Evolutionary conservation across 495 filamentous ascomycete genomes (phyloP).

Genomic region (Penicillium paxilli): DNA sequence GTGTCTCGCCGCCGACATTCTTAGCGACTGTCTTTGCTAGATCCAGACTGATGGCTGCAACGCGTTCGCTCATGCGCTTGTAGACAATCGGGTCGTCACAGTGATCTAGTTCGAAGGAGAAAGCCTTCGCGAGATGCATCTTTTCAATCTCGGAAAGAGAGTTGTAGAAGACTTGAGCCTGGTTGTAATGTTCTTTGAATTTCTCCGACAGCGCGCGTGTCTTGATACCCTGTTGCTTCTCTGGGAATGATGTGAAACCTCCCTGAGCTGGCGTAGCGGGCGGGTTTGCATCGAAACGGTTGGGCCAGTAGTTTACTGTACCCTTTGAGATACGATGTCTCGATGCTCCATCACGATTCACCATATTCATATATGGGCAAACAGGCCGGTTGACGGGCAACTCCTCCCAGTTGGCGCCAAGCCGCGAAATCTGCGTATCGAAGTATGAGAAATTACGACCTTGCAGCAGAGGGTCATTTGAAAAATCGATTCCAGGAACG

Average conservation of each 20-base stretch:
- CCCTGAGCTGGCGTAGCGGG: constrained; percentile 60
- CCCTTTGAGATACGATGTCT: constrained; percentile 61
- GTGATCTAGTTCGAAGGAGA: constrained; percentile 85
- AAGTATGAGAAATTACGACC: constrained; percentile 77
- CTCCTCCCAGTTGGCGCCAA: constrained; percentile 85
- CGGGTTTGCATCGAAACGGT: constrained; percentile 65
- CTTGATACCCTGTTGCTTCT: constrained; percentile 69
- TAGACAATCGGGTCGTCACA: constrained; percentile 86
- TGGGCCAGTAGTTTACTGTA: constrained; percentile 88
- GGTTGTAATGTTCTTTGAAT: constrained; percentile 76
- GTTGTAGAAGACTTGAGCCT: constrained; percentile 73
- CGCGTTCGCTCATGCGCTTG: constrained; percentile 65
- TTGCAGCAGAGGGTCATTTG: constrained; percentile 73
- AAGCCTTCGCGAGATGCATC: constrained; percentile 64
- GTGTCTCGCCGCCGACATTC: constrained; percentile 65
- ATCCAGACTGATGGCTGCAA: constrained; percentile 69
- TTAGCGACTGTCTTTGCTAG: constrained; percentile 71
- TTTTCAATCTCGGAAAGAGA: constrained; percentile 72
- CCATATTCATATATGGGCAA: constrained; percentile 61
- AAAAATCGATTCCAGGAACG: constrained; percentile 82
- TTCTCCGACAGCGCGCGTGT: constrained; percentile 68
- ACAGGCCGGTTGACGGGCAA: constrained; percentile 78
- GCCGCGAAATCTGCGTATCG: constrained; percentile 80
- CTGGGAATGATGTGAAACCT: constrained; percentile 68
- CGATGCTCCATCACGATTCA: constrained; percentile 46